phyloP scores from a whole-genome alignment of 352 stramenopile genomes.

The Pythium oligandrum region DNA sequence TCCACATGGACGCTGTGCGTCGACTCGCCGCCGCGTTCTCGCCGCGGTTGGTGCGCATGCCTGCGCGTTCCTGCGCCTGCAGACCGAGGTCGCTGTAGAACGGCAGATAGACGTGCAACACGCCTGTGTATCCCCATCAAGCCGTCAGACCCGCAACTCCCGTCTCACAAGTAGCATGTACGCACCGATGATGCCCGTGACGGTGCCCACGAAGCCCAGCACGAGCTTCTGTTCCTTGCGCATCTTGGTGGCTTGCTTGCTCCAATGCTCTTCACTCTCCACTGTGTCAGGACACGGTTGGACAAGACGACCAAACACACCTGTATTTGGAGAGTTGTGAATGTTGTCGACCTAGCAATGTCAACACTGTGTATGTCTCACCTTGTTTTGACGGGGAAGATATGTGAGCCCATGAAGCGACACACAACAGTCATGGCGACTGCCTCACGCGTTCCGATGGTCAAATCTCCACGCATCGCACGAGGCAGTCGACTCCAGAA shows the following conservation, averaged over 20 bases:
- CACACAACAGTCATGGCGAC: too few relatives aligned
- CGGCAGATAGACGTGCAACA: conserved; percentile 30
- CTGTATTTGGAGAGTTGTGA: too few relatives aligned
- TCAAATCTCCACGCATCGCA: too few relatives aligned
- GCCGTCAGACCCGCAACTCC: not conserved
- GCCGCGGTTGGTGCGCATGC: conserved; percentile 4
- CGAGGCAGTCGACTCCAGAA: too few relatives aligned
- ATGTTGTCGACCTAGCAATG: too few relatives aligned
- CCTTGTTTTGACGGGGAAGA: too few relatives aligned
- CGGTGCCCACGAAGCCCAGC: conserved; percentile 23
- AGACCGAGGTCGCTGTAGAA: conserved; percentile 34
- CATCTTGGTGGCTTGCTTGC: conserved; percentile 6
- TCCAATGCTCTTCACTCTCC: not conserved
- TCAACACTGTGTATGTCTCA: too few relatives aligned
- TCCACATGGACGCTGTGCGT: conserved; percentile 37
- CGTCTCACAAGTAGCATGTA: not conserved
- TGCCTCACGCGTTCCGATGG: too few relatives aligned
- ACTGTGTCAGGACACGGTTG: too few relatives aligned
- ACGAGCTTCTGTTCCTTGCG: conserved; percentile 31
- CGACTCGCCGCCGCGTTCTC: conserved; percentile 1
- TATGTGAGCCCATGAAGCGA: too few relatives aligned
- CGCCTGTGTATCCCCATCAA: conserved; percentile 6
- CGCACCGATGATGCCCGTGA: conserved; percentile 22
- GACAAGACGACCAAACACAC: too few relatives aligned
- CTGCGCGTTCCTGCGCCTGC: conserved; percentile 26